Evolutionary conservation across 2,329 filamentous ascomycete genomes (phyloP), one percentile per base, ranked within the genome.

Genomic region (Aspergillus latus): DNA sequence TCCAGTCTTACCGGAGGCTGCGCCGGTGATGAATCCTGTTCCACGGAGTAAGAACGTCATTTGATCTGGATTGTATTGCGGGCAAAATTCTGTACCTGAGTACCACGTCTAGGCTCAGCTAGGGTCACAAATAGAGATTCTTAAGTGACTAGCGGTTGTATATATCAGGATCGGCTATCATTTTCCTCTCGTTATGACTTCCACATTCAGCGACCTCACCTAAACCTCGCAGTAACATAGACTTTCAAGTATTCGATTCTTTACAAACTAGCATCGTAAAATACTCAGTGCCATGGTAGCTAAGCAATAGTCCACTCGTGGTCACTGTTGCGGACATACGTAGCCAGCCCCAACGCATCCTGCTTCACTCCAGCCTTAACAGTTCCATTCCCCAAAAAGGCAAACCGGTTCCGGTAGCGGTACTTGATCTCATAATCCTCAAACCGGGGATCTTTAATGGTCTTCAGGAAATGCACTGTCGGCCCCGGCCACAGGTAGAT

Each of bases 381-480:
- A 8, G 44, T 13, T 28, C 52, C 52, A 28, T 49, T 49, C 6
- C 52, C 52, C 45, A 54, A 21, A 15, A 43, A 54, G 0, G 34
- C 45, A 49, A 54, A 54, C 30, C 45, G 44, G 29, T 49, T 54
- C 16, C 28, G 26, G 37, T 43, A 30, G 5, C 34, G 29, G 28
- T 54, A 54, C n/a, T 42, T n/a, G 28, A 54, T 43, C 28, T 49
- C 26, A 34, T 54, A 54, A 16, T 54, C 52, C 36, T 54, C 52
- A 13, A 42, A 54, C 6, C 52, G 34, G 4, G 52, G 52, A 3
- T 48, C 37, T 21, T 29, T 28, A 5, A 45, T 28, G 3, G 43
- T 29, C 26, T 45, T 29, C 10, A 29, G 21, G 43, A 45, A 45
- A 10, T 45, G 43, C 10, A 29, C 11, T n/a, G 21, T 29, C 5